phyloP scores from a whole-genome alignment of 345 rosid genomes.

The Corymbia maculata region DNA sequence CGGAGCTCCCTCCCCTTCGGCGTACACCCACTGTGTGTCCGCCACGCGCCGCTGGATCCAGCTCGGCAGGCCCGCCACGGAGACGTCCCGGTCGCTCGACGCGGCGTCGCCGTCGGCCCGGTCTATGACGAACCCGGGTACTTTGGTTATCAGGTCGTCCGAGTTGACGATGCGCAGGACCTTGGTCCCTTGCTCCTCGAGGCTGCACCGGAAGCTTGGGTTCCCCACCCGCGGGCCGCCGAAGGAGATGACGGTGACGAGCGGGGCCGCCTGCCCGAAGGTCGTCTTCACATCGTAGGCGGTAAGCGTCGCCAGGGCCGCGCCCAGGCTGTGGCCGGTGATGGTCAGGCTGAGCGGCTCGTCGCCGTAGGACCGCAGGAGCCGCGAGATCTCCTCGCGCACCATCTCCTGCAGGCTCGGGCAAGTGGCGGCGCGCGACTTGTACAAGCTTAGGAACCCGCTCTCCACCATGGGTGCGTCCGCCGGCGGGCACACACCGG shows the following conservation, averaged over 20 bases:
- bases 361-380: conserved; percentile 48
- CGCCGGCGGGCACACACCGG: neutral
- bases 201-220: conserved; percentile 38
- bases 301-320: conserved; percentile 69
- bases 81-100: neutral
- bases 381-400: conserved; percentile 42
- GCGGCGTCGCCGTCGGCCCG: conserved; percentile 6
- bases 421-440: conserved; percentile 25
- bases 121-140: conserved; percentile 73
- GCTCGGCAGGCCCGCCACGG: conserved; percentile 20
- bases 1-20: conserved; percentile 72
- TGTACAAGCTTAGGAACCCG: conserved; percentile 78
- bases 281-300: conserved; percentile 68
- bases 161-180: conserved; percentile 80
- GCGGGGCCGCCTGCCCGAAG: conserved; percentile 35
- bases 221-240: conserved; percentile 96
- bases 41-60: conserved; percentile 58
- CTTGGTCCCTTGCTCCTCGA: conserved; percentile 68
- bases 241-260: conserved; percentile 81
- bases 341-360: conserved; percentile 78
- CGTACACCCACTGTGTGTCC: conserved; percentile 64
- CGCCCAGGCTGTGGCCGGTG: conserved; percentile 93
- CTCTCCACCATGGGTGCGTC: conserved; percentile 79
- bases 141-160: conserved; percentile 75
- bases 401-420: conserved; percentile 62